Evolutionary conservation across 106 monocot species (phyloP).

Genomic region (Alisma plantagoaquatica): DNA sequence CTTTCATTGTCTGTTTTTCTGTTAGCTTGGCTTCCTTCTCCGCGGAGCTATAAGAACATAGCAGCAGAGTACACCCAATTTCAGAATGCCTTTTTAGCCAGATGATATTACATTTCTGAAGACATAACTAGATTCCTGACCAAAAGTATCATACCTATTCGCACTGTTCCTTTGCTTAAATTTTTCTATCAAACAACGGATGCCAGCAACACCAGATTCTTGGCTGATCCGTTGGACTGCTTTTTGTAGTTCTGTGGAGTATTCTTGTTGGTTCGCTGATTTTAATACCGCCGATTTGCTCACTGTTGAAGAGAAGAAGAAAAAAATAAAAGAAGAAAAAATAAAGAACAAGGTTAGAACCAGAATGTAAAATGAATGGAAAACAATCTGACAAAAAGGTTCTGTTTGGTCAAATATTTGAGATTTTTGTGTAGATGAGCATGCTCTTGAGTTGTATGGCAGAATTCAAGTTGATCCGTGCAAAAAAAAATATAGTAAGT

Average conservation of each 20-base stretch:
- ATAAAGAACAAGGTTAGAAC: no score
- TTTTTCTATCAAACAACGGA: constrained; percentile 52
- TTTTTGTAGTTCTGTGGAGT: constrained; percentile 27
- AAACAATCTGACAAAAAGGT: no score
- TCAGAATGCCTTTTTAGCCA: neutral
- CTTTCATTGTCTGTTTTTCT: constrained; percentile 5
- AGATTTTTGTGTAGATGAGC: no score
- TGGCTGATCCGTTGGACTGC: constrained; percentile 48
- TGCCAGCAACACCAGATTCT: constrained; percentile 25
- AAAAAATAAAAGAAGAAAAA: no score
- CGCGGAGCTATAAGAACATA: constrained; percentile 3
- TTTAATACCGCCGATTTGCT: constrained; percentile 33
- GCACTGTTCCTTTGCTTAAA: constrained; percentile 35
- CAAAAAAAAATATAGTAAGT: no score
- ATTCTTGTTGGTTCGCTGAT: constrained; percentile 17
- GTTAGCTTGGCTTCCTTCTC: constrained; percentile 46
- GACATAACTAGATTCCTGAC: neutral
- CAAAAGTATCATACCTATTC: constrained; percentile 30
- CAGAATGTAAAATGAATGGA: no score
- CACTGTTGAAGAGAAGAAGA: constrained; percentile 15
- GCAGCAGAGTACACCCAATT: neutral
- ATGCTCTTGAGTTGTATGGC: no score
- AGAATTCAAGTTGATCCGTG: no score
- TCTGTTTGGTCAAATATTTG: no score
- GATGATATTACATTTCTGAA: neutral